Base-by-base conservation (phyloP, 2,329 filamentous ascomycete species). In the Penicillium oxalicum region DNA sequence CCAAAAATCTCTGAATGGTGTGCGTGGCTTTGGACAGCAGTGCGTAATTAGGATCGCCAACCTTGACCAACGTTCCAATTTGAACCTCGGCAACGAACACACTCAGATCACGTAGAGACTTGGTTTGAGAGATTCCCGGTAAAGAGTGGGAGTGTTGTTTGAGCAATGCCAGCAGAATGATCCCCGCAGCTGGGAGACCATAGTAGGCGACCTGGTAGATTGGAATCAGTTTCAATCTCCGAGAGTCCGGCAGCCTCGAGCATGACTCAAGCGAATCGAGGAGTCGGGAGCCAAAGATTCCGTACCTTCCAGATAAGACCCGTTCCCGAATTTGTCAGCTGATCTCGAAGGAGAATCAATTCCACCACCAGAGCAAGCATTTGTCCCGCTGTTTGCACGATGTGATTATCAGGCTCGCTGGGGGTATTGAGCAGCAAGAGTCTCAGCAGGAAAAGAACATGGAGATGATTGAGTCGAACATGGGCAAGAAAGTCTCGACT, bases 31-130 rank as follows among this genome's bases (percentile, higher is more conserved):
- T 61, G 9, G 54, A 57, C 2, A 63, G 49, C 7, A 64, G 34
- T 0, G 54, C 55, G 37, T 56, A 64, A 33, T 61, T 62, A 2
- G 60, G 59, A 26, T 64, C 59, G 4, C 56, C 55, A 0, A 54
- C 45, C 13, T 46, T 54, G 5, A 64, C 56, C 25, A 61, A 58
- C 2, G 60, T 56, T 5, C 61, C 61, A 7, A 58, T 53, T 28
- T 59, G 55, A 4, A 64, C 53, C 43, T 64, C 61, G 5, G 59
- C 60, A 2, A 61, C 60, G n/a, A 66, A 63, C 5, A 63, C 56
- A 35, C 53, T 61, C 12, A 64, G 48, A 18, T 63, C 56, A 37
- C 59, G 62, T 1, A 64, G 47, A 5, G 53, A 49, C 42, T 53
- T 55, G 9, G 55, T 54, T n/a, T 51, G 52, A 4, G 61, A 41